Conservation (phyloP, 2,329 filamentous ascomycete genomes). For the Neocucurbitaria cava region DNA sequence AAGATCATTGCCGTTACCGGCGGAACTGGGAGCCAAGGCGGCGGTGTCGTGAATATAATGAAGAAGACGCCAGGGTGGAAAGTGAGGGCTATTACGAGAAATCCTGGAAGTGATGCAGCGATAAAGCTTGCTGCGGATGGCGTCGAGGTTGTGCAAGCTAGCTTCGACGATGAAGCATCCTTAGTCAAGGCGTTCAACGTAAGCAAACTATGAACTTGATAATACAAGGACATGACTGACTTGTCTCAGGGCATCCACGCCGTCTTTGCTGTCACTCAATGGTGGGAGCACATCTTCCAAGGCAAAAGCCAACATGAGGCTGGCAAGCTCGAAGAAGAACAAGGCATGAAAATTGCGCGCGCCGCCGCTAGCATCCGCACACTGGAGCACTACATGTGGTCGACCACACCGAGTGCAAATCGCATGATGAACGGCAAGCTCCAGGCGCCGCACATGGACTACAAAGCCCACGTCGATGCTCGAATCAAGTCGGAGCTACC, state of each 20-base stretch:
- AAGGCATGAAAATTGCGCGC: slow-evolving; percentile 53
- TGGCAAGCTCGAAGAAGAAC: slow-evolving; percentile 47
- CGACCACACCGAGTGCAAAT: slow-evolving; percentile 50
- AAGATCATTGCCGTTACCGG: slow-evolving; percentile 38
- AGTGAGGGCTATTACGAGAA: slow-evolving; percentile 31
- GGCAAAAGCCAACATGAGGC: slow-evolving; percentile 43
- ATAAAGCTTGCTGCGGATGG: slow-evolving; percentile 29
- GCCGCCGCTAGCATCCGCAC: slow-evolving; percentile 49
- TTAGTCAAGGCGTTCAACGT: slow-evolving; percentile 26
- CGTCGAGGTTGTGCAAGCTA: slow-evolving; percentile 26
- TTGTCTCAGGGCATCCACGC: slow-evolving; percentile 20
- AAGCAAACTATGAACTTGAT: background rate
- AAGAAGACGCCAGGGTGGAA: slow-evolving; percentile 30
- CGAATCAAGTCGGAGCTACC: slow-evolving; percentile 49
- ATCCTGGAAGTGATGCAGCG: slow-evolving; percentile 24
- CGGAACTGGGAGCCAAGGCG: slow-evolving; percentile 38
- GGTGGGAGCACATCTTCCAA: slow-evolving; percentile 46
- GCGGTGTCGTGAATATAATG: slow-evolving; percentile 35
- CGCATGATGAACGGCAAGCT: slow-evolving; percentile 42
- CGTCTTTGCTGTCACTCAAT: slow-evolving; percentile 53
- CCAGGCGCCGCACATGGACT: slow-evolving; percentile 53
- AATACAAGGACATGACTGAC: background rate
- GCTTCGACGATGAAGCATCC: slow-evolving; percentile 28
- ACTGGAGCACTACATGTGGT: slow-evolving; percentile 57
- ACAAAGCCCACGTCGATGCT: slow-evolving; percentile 51